These are phyloP conservation scores for Pythium volutum DNA, from an alignment of 352 stramenopile genomes.

Conservation along the genomic window DNA sequence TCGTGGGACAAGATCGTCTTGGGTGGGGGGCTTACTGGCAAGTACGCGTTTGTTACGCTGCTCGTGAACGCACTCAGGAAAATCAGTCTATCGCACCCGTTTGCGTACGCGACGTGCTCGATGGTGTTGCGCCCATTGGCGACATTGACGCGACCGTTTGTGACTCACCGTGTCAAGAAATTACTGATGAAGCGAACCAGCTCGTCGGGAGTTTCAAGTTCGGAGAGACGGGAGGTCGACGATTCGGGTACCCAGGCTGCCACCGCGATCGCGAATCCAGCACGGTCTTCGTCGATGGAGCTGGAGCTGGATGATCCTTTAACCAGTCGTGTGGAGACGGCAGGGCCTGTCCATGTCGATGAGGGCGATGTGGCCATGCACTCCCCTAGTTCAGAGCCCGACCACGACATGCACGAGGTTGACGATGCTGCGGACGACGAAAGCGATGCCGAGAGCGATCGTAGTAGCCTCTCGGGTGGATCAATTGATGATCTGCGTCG, in stretches of 20 bases:
- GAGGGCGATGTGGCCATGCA: slow-evolving; percentile 68
- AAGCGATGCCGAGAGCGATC: slow-evolving; percentile 52
- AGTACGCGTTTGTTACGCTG: slow-evolving; percentile 74
- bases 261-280: neutral
- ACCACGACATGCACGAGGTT: slow-evolving; percentile 61
- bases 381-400: slow-evolving; percentile 42
- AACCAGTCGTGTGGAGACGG: neutral
- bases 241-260: neutral
- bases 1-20: slow-evolving; percentile 81
- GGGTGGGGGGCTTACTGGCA: slow-evolving; percentile 57
- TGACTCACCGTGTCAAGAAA: slow-evolving; percentile 66
- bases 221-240: neutral
- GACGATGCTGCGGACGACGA: slow-evolving; percentile 17
- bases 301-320: neutral
- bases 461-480: slow-evolving; percentile 53
- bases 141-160: slow-evolving; percentile 77
- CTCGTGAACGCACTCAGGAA: slow-evolving; percentile 76
- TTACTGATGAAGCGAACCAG: slow-evolving; percentile 51
- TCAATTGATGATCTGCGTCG: slow-evolving; percentile 38
- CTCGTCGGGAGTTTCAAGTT: neutral
- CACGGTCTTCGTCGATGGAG: neutral
- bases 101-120: slow-evolving; percentile 67
- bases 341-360: slow-evolving; percentile 9
- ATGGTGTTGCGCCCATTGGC: slow-evolving; percentile 82
- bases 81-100: slow-evolving; percentile 70